A percentile compares a stretch with the other conserved stretches of the same genome.
Conservation (phyloP, 495 filamentous ascomycete genomes). For the Cercophora sp. region DNA sequence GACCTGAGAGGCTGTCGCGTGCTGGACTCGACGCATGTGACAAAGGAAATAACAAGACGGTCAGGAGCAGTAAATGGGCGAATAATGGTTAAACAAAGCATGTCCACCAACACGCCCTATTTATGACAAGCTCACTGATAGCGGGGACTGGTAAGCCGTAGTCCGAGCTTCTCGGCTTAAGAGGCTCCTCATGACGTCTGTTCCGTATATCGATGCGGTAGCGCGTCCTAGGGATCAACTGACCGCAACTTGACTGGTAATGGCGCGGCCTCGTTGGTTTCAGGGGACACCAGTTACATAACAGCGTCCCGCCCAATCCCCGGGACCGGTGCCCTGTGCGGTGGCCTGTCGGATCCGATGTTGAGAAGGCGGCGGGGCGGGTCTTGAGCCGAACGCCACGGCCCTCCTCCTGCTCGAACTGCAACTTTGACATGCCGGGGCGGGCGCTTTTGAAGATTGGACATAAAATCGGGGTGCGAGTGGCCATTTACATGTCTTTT, state of each 20-base stretch:
- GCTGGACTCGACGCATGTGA: not conserved
- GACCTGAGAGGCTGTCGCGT: not conserved
- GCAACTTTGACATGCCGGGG: not conserved
- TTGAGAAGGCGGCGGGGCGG: not conserved
- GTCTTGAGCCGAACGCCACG: not conserved
- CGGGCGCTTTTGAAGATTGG: not conserved
- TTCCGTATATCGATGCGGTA: too few relatives aligned
- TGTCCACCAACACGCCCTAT: not conserved
- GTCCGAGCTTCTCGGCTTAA: not conserved
- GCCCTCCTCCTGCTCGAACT: not conserved
- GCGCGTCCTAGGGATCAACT: not conserved
- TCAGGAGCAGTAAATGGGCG: not conserved
- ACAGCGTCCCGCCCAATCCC: not conserved
- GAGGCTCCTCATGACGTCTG: not conserved
- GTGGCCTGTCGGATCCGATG: too few relatives aligned
- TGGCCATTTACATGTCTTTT: not conserved
- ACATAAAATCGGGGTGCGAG: not conserved
- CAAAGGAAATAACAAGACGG: not conserved
- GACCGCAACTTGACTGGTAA: conserved; percentile 1
- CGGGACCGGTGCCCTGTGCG: not conserved
- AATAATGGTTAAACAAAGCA: not conserved
- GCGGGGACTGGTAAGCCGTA: not conserved
- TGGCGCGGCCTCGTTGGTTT: not conserved
- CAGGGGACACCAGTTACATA: conserved; percentile 1
- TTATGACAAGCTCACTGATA: not conserved